Evolutionary conservation across 306 rosid genomes (phyloP).

Genomic region (Hippophae gyantsensis): DNA sequence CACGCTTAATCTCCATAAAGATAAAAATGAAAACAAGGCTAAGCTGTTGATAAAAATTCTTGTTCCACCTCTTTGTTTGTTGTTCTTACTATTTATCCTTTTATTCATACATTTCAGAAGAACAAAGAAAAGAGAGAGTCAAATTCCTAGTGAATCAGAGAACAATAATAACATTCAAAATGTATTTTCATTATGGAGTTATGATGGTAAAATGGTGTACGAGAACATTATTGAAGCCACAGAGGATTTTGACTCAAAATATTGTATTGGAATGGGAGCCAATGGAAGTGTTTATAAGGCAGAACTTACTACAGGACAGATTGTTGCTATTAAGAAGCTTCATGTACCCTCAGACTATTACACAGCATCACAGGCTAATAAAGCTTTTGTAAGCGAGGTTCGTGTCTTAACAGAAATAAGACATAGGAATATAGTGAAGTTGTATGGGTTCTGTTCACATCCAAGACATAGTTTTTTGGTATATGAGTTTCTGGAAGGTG

Average conservation of each 20-base stretch:
- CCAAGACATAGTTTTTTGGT: slow-evolving; percentile 5
- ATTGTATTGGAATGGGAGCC: slow-evolving; percentile 15
- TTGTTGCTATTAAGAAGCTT: slow-evolving; percentile 17
- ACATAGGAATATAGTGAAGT: slow-evolving; percentile 13
- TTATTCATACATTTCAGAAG: not conserved
- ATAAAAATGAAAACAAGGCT: not conserved
- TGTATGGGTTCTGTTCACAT: slow-evolving; percentile 11
- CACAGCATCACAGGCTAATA: not conserved
- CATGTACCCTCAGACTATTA: not conserved
- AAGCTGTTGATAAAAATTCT: not conserved
- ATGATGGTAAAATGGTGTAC: slow-evolving; percentile 6
- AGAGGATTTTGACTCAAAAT: not conserved
- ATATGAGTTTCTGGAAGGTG: slow-evolving; percentile 9
- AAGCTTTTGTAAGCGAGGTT: slow-evolving; percentile 16
- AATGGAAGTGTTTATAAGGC: slow-evolving; percentile 11
- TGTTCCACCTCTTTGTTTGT: not conserved
- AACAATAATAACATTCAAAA: not conserved
- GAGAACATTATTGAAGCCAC: slow-evolving; percentile 8
- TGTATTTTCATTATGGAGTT: not conserved
- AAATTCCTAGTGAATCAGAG: no score
- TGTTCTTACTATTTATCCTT: not conserved
- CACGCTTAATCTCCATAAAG: not conserved
- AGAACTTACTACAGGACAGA: not conserved
- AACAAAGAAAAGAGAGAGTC: not conserved
- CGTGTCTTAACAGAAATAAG: slow-evolving; percentile 5